Percentiles rank a stretch among this genome's conserved stretches.
phyloP scores from a whole-genome alignment of 2,329 filamentous ascomycete species.

The Talaromyces sp. region DNA sequence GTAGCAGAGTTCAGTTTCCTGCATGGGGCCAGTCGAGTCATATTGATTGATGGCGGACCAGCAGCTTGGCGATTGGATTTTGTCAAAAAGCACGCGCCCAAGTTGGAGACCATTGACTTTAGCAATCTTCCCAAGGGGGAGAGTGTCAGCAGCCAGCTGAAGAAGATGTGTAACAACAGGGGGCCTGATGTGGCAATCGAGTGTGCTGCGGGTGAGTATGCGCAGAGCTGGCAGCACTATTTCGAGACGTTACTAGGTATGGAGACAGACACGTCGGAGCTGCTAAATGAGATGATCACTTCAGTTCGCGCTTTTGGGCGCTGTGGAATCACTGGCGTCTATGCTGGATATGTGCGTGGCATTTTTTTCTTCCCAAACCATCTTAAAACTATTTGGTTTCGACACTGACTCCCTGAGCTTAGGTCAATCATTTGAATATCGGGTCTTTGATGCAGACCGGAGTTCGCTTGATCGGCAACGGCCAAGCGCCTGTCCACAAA shows the following conservation, averaged over 20 bases:
- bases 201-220: constrained; percentile 58
- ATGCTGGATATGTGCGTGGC: constrained; percentile 51
- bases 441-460: constrained; percentile 80
- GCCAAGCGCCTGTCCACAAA: constrained; percentile 68
- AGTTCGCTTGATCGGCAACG: constrained; percentile 68
- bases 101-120: constrained; percentile 65
- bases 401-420: background rate
- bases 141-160: constrained; percentile 65
- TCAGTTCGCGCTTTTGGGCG: constrained; percentile 54
- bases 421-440: constrained; percentile 76
- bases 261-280: constrained; percentile 75
- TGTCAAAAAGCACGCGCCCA: constrained; percentile 59
- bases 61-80: constrained; percentile 61
- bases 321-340: constrained; percentile 70
- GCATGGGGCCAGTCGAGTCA: constrained; percentile 69
- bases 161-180: constrained; percentile 61
- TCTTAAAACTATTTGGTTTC: too few species aligned
- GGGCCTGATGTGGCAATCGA: constrained; percentile 73
- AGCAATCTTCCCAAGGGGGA: constrained; percentile 54
- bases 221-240: constrained; percentile 57
- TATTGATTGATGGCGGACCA: constrained; percentile 68
- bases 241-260: constrained; percentile 57
- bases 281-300: constrained; percentile 51
- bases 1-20: constrained; percentile 60
- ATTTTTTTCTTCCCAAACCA: too few species aligned